Evolutionary conservation across 345 rosid species (phyloP).

Genomic region (Syzygium oleosum): DNA sequence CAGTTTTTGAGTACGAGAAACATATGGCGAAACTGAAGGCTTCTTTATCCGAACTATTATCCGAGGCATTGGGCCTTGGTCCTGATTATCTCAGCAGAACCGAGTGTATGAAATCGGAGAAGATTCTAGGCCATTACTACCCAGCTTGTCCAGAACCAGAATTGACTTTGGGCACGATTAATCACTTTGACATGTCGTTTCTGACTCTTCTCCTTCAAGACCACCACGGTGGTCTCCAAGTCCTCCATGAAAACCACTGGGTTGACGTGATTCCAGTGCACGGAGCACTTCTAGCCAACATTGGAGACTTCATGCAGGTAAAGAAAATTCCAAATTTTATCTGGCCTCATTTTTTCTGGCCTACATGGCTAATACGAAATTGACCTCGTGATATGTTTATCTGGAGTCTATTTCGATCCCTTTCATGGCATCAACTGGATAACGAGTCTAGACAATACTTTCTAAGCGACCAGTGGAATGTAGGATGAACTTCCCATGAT

Average conservation of each 20-base stretch:
- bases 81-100: constrained; percentile 20
- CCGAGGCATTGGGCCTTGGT: constrained; percentile 36
- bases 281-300: constrained; percentile 33
- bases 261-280: constrained; percentile 24
- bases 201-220: constrained; percentile 42
- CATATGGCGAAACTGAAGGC: constrained; percentile 15
- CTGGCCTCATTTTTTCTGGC: constrained; percentile 12
- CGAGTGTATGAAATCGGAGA: constrained; percentile 43
- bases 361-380: neutral
- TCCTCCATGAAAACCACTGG: constrained; percentile 34
- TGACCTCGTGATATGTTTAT: neutral
- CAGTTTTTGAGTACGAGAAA: constrained; percentile 26
- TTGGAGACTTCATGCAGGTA: constrained; percentile 50
- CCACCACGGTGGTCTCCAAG: constrained; percentile 32
- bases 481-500: neutral
- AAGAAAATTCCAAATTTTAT: constrained; percentile 6
- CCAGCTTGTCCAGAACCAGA: constrained; percentile 47
- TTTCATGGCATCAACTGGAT: neutral
- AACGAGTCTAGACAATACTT: neutral
- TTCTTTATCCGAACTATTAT: constrained; percentile 18
- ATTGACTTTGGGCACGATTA: constrained; percentile 28
- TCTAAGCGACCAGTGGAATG: neutral
- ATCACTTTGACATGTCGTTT: constrained; percentile 44
- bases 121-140: constrained; percentile 34
- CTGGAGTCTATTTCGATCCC: neutral